Evolutionary conservation across 495 filamentous ascomycete species (phyloP).

Genomic region (Corynascus novoguineensis): DNA sequence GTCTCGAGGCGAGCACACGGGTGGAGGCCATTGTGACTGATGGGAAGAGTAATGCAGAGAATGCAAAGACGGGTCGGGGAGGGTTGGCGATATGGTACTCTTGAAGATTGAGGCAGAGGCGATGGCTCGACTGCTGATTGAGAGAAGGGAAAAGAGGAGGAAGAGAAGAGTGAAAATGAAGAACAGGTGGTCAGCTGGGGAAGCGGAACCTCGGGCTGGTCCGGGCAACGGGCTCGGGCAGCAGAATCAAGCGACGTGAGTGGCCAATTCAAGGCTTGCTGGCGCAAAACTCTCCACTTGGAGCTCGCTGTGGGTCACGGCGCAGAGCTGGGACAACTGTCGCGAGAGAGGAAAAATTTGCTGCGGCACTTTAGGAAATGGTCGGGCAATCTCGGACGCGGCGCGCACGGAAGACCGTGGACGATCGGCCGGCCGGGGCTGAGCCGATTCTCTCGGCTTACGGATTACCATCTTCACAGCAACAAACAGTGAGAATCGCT

Average conservation of each 20-base stretch:
- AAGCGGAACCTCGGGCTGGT: slow-evolving; percentile 34
- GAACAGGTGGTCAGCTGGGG: slow-evolving; percentile 32
- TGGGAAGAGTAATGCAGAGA: slow-evolving; percentile 35
- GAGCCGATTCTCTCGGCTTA: not conserved
- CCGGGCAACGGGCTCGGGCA: slow-evolving; percentile 33
- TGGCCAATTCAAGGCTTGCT: slow-evolving; percentile 32
- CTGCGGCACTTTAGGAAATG: slow-evolving; percentile 22
- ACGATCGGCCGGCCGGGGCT: slow-evolving; percentile 8
- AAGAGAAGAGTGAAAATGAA: slow-evolving; percentile 29
- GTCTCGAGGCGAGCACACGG: slow-evolving; percentile 63
- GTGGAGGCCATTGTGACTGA: slow-evolving; percentile 63
- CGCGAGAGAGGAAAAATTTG: slow-evolving; percentile 21
- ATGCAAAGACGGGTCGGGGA: slow-evolving; percentile 32
- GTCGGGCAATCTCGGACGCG: slow-evolving; percentile 29
- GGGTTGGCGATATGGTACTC: slow-evolving; percentile 30
- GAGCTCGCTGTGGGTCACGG: slow-evolving; percentile 25
- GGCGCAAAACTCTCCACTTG: slow-evolving; percentile 25
- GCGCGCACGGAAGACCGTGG: slow-evolving; percentile 10
- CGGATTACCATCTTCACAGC: not conserved
- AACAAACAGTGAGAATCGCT: not conserved
- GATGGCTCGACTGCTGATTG: slow-evolving; percentile 36
- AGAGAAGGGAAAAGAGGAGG: slow-evolving; percentile 38
- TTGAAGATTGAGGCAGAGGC: slow-evolving; percentile 24
- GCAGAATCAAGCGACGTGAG: slow-evolving; percentile 20
- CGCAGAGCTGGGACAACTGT: slow-evolving; percentile 15